Conservation (phyloP, 345 rosid genomes). For the Ricinus communis region DNA sequence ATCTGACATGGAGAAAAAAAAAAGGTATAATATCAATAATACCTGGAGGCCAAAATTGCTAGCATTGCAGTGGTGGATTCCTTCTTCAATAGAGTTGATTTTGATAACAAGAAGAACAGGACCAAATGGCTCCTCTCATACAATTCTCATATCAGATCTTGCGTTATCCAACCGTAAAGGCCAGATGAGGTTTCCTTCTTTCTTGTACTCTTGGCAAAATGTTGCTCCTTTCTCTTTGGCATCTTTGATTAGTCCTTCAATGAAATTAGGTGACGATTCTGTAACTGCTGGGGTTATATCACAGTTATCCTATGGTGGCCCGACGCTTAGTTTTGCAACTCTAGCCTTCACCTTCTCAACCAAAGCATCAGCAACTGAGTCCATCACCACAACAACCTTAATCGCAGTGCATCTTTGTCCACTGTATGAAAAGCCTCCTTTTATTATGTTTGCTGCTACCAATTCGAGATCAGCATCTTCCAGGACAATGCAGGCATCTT, state of each 20-base stretch:
- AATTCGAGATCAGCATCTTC: conserved; percentile 97
- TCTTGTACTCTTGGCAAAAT: conserved; percentile 79
- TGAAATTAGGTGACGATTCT: conserved; percentile 92
- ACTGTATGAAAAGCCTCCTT: conserved; percentile 97
- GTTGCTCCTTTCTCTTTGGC: conserved; percentile 95
- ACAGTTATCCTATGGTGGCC: conserved; percentile 83
- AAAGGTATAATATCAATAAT: too few relatives aligned
- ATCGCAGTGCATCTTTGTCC: conserved; percentile 99
- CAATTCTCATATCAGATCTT: conserved; percentile 95
- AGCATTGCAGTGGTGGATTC: conserved; percentile 97
- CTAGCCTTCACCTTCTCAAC: conserved; percentile 82
- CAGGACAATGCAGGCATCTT: conserved; percentile 95
- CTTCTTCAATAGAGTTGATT: conserved; percentile 84
- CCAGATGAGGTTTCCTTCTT: conserved; percentile 98
- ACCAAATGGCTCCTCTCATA: conserved; percentile 99
- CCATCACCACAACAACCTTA: conserved; percentile 89
- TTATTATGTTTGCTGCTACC: conserved; percentile 87
- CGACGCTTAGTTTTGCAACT: conserved; percentile 74
- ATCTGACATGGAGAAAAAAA: neutral
- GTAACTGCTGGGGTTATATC: conserved; percentile 95
- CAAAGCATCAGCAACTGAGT: conserved; percentile 70
- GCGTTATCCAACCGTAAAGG: conserved; percentile 90
- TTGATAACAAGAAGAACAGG: conserved; percentile 82
- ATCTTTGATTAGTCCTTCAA: conserved; percentile 85
- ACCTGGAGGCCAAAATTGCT: conserved; percentile 99